Percentiles rank a stretch among this genome's conserved stretches.
phyloP scores from a whole-genome alignment of 1,139 yeast species.

The Taphrina confusa region DNA sequence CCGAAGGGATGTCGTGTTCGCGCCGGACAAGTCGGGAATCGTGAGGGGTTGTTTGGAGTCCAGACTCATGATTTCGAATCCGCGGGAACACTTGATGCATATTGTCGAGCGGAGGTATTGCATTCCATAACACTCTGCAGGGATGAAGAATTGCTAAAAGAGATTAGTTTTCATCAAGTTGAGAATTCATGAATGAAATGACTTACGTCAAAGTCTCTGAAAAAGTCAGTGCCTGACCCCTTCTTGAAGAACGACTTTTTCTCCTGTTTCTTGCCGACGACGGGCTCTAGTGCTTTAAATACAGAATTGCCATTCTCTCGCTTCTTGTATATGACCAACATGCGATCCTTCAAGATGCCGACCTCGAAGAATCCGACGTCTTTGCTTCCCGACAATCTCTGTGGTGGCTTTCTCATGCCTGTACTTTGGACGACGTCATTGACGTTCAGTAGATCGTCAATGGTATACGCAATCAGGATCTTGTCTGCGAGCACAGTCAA shows the following conservation, averaged over 20 bases:
- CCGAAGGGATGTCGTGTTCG: slow-evolving; percentile 33
- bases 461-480: slow-evolving; percentile 61
- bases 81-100: slow-evolving; percentile 67
- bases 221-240: slow-evolving; percentile 44
- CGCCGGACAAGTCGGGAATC: slow-evolving; percentile 51
- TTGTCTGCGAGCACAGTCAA: slow-evolving; percentile 63
- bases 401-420: slow-evolving; percentile 3
- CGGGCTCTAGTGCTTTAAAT: slow-evolving; percentile 50
- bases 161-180: neutral
- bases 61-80: slow-evolving; percentile 66
- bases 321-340: slow-evolving; percentile 53
- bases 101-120: slow-evolving; percentile 52
- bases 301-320: slow-evolving; percentile 43
- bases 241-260: slow-evolving; percentile 13
- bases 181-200: neutral
- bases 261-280: slow-evolving; percentile 47
- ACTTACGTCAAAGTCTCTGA: slow-evolving; percentile 46
- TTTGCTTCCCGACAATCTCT: slow-evolving; percentile 21
- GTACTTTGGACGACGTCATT: neutral
- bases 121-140: slow-evolving; percentile 46
- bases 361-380: slow-evolving; percentile 59
- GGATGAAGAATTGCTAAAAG: slow-evolving; percentile 42
- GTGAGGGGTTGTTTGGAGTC: slow-evolving; percentile 61
- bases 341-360: slow-evolving; percentile 63
- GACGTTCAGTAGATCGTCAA: slow-evolving; percentile 48